These are phyloP conservation scores for Botryotinia narcissicola DNA, from an alignment of 2,329 filamentous ascomycete genomes.

Conservation along the genomic window DNA sequence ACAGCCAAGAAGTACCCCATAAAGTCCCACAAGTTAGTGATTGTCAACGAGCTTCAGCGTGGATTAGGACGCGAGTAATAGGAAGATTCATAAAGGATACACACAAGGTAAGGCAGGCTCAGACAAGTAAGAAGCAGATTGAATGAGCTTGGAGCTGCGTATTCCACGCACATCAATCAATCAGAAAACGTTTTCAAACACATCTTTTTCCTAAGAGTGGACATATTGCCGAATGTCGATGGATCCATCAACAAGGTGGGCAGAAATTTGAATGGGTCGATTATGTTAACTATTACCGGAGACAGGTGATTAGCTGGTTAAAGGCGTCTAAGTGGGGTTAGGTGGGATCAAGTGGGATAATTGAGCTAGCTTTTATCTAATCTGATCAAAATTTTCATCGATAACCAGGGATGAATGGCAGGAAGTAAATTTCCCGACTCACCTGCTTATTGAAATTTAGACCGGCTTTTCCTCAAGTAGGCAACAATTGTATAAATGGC, in stretches of 20 bases:
- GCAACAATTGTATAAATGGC: background rate
- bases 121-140: background rate
- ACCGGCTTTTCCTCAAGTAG: background rate
- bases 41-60: background rate
- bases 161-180: background rate
- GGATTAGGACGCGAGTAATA: background rate
- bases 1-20: background rate
- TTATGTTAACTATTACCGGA: background rate
- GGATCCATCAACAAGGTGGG: background rate
- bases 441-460: background rate
- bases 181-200: background rate
- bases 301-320: slow-evolving; percentile 8
- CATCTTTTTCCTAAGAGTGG: background rate
- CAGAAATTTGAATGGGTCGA: background rate
- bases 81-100: background rate
- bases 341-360: background rate
- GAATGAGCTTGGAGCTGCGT: background rate
- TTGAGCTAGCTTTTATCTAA: slow-evolving; percentile 13
- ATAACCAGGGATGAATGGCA: background rate
- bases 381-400: slow-evolving; percentile 18
- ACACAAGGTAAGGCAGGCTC: background rate
- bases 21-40: background rate
- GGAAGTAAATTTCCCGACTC: background rate
- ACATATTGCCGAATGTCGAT: background rate
- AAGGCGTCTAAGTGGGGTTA: background rate